Percentiles rank a stretch among this genome's conserved stretches.
Conservation (phyloP, 1,139 yeast genomes). For the Meyerozyma elateridarum region DNA sequence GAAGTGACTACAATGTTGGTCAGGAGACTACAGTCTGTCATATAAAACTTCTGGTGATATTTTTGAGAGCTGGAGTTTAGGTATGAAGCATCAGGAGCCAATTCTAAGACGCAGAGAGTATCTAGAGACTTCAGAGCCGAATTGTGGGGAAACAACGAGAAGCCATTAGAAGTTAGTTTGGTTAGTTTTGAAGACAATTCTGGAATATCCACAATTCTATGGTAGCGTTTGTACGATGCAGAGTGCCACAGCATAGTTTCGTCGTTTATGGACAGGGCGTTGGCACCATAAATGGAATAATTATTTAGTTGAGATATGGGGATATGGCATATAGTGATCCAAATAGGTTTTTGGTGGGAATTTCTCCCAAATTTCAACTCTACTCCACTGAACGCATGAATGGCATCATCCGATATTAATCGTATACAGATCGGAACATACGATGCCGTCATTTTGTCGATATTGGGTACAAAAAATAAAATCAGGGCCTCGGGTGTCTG, state of each 20-base stretch:
- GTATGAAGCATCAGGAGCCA: background rate
- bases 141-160: slow-evolving; percentile 4
- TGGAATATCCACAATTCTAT: background rate
- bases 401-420: background rate
- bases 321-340: slow-evolving; percentile 2
- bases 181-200: background rate
- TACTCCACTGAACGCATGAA: slow-evolving; percentile 1
- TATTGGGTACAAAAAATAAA: too few species aligned
- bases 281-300: slow-evolving; percentile 1
- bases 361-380: background rate
- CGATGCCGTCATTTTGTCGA: too few species aligned
- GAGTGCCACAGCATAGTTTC: background rate
- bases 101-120: background rate
- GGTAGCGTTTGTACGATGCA: slow-evolving; percentile 3
- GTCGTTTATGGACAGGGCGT: background rate
- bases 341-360: background rate
- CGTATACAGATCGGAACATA: slow-evolving; percentile 3
- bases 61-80: background rate
- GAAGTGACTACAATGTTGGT: slow-evolving; percentile 28
- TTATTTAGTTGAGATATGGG: background rate
- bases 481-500: too few species aligned
- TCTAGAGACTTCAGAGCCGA: too few species aligned
- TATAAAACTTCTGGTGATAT: too few species aligned
- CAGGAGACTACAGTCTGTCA: too few species aligned
- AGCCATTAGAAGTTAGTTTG: background rate